Conservation (phyloP, 768 basidiomycete species). For the Leucogyrophana mollusca region DNA sequence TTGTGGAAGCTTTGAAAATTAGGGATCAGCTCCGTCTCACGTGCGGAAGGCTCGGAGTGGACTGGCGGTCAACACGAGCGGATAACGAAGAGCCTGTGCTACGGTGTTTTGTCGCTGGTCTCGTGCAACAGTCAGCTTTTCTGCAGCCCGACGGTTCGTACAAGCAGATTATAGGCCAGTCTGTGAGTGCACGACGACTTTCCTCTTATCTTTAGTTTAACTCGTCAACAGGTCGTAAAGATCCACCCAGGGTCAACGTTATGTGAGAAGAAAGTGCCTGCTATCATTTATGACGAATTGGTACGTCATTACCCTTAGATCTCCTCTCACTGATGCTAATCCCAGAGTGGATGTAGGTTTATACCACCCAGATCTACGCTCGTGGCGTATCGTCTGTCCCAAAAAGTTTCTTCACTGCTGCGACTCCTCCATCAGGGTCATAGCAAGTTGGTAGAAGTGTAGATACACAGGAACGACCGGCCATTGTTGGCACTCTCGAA, state of each 20-base stretch:
- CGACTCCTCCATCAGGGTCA: slow-evolving; percentile 8
- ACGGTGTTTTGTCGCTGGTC: slow-evolving; percentile 69
- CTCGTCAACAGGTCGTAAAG: slow-evolving; percentile 59
- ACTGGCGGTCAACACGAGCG: slow-evolving; percentile 56
- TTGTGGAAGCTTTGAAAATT: slow-evolving; percentile 77
- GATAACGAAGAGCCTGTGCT: slow-evolving; percentile 70
- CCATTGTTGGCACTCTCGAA: no score
- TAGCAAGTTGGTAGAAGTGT: no score
- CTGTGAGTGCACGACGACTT: slow-evolving; percentile 38
- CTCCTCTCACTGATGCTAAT: not conserved
- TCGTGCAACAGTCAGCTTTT: slow-evolving; percentile 82
- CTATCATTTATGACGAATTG: slow-evolving; percentile 92
- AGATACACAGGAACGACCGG: no score
- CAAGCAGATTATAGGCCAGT: slow-evolving; percentile 74
- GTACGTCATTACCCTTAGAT: slow-evolving; percentile 43
- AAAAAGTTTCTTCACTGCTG: slow-evolving; percentile 43
- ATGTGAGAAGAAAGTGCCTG: slow-evolving; percentile 77
- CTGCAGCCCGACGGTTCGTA: slow-evolving; percentile 86
- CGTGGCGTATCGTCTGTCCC: slow-evolving; percentile 86
- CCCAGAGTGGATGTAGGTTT: slow-evolving; percentile 46
- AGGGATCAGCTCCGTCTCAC: slow-evolving; percentile 72
- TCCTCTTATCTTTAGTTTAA: not conserved
- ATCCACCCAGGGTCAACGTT: slow-evolving; percentile 89
- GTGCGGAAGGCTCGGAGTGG: slow-evolving; percentile 59
- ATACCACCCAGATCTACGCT: slow-evolving; percentile 84